phyloP scores from a whole-genome alignment of 352 stramenopile species.

The Pythium scleroteichum region DNA sequence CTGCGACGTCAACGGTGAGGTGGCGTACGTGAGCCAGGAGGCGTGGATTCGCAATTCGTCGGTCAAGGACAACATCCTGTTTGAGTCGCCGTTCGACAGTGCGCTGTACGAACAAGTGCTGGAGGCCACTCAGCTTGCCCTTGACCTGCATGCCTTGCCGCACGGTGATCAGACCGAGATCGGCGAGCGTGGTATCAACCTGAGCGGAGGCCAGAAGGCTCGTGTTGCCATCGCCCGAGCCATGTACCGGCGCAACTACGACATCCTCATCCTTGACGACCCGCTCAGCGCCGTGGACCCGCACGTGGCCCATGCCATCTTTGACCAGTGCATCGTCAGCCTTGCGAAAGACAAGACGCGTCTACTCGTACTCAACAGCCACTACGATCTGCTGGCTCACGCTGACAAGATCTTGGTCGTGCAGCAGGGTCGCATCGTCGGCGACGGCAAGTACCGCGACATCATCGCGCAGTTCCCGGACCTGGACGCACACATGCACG shows the following conservation, averaged over 20 bases:
- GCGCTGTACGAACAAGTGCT: conserved; percentile 41
- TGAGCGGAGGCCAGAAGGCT: conserved; percentile 42
- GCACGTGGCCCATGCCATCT: conserved; percentile 45
- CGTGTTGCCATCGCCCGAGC: conserved; percentile 35
- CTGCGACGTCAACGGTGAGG: conserved; percentile 27
- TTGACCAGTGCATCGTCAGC: conserved; percentile 37
- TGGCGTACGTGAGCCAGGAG: conserved; percentile 42
- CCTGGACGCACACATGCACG: conserved; percentile 11
- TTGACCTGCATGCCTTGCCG: conserved; percentile 69
- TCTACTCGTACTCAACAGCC: conserved; percentile 78
- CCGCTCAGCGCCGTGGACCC: conserved; percentile 43
- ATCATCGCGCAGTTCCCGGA: conserved; percentile 30
- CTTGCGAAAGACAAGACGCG: conserved; percentile 48
- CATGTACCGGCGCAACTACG: conserved; percentile 35
- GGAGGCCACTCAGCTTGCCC: conserved; percentile 51
- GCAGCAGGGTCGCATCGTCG: conserved; percentile 29
- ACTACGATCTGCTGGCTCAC: conserved; percentile 33
- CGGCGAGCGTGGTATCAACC: conserved; percentile 51
- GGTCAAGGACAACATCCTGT: conserved; percentile 43
- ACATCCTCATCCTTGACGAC: conserved; percentile 49
- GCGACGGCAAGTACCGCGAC: conserved; percentile 27
- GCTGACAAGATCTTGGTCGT: conserved; percentile 37
- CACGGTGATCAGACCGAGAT: conserved; percentile 76
- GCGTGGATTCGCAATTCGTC: conserved; percentile 44
- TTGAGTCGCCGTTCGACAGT: conserved; percentile 32